phyloP scores from a whole-genome alignment of 2,329 filamentous ascomycete genomes.

The Phaeophleospora eucalypticola region DNA sequence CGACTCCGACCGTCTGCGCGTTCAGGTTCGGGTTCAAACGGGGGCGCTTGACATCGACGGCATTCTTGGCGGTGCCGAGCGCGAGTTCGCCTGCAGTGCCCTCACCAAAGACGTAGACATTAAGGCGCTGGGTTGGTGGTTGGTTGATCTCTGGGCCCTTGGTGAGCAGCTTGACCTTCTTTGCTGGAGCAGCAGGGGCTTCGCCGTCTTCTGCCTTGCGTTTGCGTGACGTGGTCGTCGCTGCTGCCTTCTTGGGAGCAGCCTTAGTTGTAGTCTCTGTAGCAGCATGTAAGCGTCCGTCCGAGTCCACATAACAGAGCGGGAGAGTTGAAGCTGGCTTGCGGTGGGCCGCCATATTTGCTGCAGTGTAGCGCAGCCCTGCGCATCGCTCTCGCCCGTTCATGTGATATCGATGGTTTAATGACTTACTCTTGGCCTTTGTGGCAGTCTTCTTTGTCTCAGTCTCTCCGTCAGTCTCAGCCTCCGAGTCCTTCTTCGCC shows the following conservation, averaged over 20 bases:
- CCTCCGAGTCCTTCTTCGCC: constrained; percentile 12
- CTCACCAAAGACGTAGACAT: constrained; percentile 77
- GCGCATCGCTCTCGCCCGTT: constrained; percentile 3
- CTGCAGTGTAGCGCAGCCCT: constrained; percentile 5
- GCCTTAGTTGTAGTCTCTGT: constrained; percentile 22
- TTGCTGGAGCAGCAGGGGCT: constrained; percentile 26
- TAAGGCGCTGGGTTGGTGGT: constrained; percentile 59
- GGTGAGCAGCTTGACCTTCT: constrained; percentile 28
- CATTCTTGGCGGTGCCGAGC: constrained; percentile 62
- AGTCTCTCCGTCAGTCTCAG: constrained; percentile 16
- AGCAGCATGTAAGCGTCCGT: constrained; percentile 20
- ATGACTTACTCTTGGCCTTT: constrained; percentile 19
- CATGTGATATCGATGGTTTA: constrained; percentile 7
- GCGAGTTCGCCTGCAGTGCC: constrained; percentile 78
- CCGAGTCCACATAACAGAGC: constrained; percentile 13
- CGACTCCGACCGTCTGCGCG: constrained; percentile 58
- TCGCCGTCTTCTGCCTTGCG: constrained; percentile 27
- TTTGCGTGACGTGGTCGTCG: constrained; percentile 20
- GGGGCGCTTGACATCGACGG: constrained; percentile 70
- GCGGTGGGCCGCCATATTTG: constrained; percentile 9
- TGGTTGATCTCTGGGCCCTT: constrained; percentile 55
- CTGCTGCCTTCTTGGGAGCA: constrained; percentile 18
- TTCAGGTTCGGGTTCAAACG: constrained; percentile 61
- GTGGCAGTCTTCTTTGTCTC: constrained; percentile 17
- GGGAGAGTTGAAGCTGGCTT: constrained; percentile 2